phyloP scores from a whole-genome alignment of 257 asterid species.

The Scutellaria baicalensis region DNA sequence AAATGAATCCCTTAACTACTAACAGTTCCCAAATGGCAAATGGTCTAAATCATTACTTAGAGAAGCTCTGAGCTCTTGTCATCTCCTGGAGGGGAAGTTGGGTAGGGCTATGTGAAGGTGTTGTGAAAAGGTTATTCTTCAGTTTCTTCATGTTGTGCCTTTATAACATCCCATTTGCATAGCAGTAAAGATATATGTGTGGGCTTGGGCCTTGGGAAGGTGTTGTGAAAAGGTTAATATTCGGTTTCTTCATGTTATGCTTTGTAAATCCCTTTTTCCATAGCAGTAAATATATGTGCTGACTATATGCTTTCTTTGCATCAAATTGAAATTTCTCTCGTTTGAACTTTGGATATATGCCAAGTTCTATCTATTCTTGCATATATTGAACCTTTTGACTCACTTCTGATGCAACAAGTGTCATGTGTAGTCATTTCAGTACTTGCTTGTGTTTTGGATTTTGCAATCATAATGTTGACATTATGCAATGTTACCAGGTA shows the following conservation, averaged over 20 bases:
- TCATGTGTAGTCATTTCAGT: neutral
- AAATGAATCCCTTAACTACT: too few species aligned
- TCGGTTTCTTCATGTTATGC: neutral
- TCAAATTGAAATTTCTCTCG: neutral
- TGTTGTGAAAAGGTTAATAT: neutral
- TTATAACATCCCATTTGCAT: neutral
- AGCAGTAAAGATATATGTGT: neutral
- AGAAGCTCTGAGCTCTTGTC: neutral
- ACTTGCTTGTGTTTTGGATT: neutral
- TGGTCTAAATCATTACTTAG: too few species aligned
- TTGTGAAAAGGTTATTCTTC: neutral
- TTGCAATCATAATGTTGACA: constrained; percentile 12
- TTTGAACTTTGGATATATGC: neutral
- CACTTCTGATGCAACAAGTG: neutral
- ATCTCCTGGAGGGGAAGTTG: neutral
- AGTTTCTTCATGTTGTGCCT: neutral
- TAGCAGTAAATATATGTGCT: neutral
- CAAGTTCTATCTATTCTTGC: neutral
- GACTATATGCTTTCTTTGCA: neutral
- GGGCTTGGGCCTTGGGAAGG: neutral
- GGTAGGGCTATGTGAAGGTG: neutral
- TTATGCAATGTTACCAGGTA: constrained; percentile 40
- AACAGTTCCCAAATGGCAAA: too few species aligned
- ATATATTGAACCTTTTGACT: neutral
- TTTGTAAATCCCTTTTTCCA: neutral